Conservation (phyloP, 768 basidiomycete species). For the Leucosporidium creatinivorum region DNA sequence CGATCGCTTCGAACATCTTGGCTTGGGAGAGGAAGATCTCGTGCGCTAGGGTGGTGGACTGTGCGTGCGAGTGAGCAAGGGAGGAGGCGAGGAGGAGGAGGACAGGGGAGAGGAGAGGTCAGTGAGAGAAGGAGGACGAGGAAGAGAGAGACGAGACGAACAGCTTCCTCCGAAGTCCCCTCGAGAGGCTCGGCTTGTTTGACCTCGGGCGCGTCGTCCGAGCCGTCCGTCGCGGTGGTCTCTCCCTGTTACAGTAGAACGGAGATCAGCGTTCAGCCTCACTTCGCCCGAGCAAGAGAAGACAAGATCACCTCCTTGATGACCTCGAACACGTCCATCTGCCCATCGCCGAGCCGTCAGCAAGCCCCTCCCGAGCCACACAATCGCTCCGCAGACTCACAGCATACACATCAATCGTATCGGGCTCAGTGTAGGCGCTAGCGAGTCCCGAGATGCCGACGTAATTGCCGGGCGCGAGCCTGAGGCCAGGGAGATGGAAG, state of each 20-base stretch:
- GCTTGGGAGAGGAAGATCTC: constrained; percentile 36
- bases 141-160: not conserved
- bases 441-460: constrained; percentile 35
- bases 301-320: not conserved
- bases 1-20: constrained; percentile 35
- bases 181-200: constrained; percentile 8
- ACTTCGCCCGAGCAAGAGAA: too few species aligned
- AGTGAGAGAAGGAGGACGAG: not conserved
- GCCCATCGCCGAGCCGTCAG: not conserved
- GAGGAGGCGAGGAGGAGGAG: too few species aligned
- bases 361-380: not conserved
- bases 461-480: constrained; percentile 19
- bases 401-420: constrained; percentile 36
- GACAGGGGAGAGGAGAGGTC: not conserved
- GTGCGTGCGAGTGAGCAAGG: not conserved
- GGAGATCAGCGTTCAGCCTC: too few species aligned
- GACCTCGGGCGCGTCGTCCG: constrained; percentile 7
- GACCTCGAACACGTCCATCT: constrained; percentile 29
- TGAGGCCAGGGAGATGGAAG: constrained; percentile 32
- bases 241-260: not conserved
- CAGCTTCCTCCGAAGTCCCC: constrained; percentile 23
- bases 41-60: constrained; percentile 30
- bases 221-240: not conserved
- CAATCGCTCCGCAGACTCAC: constrained; percentile 4
- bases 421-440: constrained; percentile 35